A percentile compares a stretch with the other conserved stretches of the same genome.
Conservation (phyloP, 83 land plant genomes). For the Isoetes engelmannii region DNA sequence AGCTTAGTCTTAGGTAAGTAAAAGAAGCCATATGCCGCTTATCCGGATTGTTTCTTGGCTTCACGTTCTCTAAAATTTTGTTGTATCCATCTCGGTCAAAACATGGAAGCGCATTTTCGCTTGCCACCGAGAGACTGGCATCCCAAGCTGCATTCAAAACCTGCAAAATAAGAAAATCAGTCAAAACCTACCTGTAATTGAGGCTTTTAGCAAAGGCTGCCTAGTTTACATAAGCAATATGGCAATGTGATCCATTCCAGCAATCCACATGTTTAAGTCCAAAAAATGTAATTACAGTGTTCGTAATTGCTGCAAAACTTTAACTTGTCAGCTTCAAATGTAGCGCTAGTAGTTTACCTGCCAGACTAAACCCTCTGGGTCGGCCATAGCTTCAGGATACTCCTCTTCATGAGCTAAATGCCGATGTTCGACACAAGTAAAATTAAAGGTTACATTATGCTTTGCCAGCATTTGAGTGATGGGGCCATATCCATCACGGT, state of each 20-base stretch:
- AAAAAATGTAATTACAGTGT: not conserved
- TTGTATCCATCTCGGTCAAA: constrained; percentile 39
- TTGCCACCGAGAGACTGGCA: not conserved
- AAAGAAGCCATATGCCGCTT: constrained; percentile 73
- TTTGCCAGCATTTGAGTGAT: constrained; percentile 64
- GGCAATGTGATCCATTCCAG: not conserved
- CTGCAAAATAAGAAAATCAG: not conserved
- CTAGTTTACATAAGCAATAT: no score
- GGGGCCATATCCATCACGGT: constrained; percentile 68
- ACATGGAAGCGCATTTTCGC: no score
- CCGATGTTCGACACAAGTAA: constrained; percentile 45
- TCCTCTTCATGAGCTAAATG: constrained; percentile 34
- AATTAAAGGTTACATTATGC: constrained; percentile 58
- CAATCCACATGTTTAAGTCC: not conserved
- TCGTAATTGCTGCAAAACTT: no score
- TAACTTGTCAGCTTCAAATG: no score
- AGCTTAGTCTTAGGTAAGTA: constrained; percentile 75
- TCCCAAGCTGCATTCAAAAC: constrained; percentile 18
- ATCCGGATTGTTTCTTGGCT: constrained; percentile 84
- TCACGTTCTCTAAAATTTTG: constrained; percentile 75
- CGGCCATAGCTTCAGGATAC: constrained; percentile 54
- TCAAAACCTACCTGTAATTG: not conserved
- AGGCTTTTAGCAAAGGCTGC: not conserved
- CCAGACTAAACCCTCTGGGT: constrained; percentile 72
- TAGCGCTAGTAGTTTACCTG: constrained; percentile 42